Percentiles rank a stretch among this genome's conserved stretches.
Conservation (phyloP, 345 rosid species). For the Chamaenerion angustifolium region DNA sequence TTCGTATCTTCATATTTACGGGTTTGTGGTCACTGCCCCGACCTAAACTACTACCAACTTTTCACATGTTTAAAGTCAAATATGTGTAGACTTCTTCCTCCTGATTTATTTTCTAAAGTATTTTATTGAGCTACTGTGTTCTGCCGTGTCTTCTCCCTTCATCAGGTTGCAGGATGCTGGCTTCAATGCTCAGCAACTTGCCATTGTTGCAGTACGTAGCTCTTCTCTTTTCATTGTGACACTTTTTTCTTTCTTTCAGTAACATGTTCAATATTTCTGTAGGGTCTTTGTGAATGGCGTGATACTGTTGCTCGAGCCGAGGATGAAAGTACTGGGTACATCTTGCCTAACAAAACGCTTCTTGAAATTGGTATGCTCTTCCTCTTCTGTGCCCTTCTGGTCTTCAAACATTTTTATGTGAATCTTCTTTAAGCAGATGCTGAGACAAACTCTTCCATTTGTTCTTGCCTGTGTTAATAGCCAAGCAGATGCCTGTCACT, state of each 20-base stretch:
- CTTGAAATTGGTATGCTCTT: slow-evolving; percentile 59
- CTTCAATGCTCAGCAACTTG: slow-evolving; percentile 66
- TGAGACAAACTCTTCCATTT: background rate
- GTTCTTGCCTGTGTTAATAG: slow-evolving; percentile 21
- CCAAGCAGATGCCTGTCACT: slow-evolving; percentile 70
- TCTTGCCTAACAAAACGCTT: slow-evolving; percentile 75
- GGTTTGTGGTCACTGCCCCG: slow-evolving; percentile 32
- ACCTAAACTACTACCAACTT: background rate
- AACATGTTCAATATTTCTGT: slow-evolving; percentile 12
- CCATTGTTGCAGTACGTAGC: slow-evolving; percentile 60
- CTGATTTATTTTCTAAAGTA: slow-evolving; percentile 5
- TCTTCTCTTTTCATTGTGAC: background rate
- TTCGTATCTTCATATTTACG: slow-evolving; percentile 65
- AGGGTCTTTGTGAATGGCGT: slow-evolving; percentile 87
- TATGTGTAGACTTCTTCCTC: background rate
- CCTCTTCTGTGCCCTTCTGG: background rate
- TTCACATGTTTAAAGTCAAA: background rate
- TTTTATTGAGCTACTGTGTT: background rate
- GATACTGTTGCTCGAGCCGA: slow-evolving; percentile 67
- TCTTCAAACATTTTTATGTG: background rate
- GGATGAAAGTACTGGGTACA: slow-evolving; percentile 89
- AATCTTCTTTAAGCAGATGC: background rate
- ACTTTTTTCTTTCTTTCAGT: background rate
- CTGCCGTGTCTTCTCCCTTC: slow-evolving; percentile 1
- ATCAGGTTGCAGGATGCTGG: slow-evolving; percentile 56